phyloP scores from a whole-genome alignment of 2,329 filamentous ascomycete species.

The Colletotrichum gigasporum region DNA sequence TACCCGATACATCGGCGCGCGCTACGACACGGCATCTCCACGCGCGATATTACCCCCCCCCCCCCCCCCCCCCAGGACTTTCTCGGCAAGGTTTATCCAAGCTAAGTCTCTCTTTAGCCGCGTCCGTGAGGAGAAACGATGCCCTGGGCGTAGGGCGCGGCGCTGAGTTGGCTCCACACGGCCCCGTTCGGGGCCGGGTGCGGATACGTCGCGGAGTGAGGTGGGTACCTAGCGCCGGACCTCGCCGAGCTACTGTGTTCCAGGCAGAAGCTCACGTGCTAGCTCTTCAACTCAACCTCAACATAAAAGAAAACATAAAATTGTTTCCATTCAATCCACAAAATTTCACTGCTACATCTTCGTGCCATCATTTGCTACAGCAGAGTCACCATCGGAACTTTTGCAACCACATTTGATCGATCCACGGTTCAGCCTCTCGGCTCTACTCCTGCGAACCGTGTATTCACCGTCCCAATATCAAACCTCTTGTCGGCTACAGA shows the following conservation, averaged over 20 bases:
- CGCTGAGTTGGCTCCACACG: not conserved
- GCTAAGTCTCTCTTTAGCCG: too few relatives aligned
- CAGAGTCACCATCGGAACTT: not conserved
- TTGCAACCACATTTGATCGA: not conserved
- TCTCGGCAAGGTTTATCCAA: too few relatives aligned
- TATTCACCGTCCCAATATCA: not conserved
- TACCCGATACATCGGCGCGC: not conserved
- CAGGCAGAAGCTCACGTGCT: conserved; percentile 28
- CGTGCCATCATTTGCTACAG: not conserved
- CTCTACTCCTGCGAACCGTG: not conserved
- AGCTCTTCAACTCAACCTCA: not conserved
- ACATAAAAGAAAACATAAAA: not conserved
- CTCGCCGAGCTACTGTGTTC: not conserved
- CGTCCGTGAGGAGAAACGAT: too few relatives aligned
- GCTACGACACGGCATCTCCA: too few relatives aligned
- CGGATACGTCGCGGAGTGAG: not conserved
- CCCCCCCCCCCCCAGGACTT: too few relatives aligned
- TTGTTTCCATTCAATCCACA: not conserved
- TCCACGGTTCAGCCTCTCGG: not conserved
- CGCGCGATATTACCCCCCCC: too few relatives aligned
- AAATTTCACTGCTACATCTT: not conserved
- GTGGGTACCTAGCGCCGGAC: not conserved
- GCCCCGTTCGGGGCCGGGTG: not conserved
- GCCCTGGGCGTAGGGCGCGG: too few relatives aligned
- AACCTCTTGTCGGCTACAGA: not conserved